Conservation (phyloP, 352 stramenopile species). For the Stramenopiles sp. region DNA sequence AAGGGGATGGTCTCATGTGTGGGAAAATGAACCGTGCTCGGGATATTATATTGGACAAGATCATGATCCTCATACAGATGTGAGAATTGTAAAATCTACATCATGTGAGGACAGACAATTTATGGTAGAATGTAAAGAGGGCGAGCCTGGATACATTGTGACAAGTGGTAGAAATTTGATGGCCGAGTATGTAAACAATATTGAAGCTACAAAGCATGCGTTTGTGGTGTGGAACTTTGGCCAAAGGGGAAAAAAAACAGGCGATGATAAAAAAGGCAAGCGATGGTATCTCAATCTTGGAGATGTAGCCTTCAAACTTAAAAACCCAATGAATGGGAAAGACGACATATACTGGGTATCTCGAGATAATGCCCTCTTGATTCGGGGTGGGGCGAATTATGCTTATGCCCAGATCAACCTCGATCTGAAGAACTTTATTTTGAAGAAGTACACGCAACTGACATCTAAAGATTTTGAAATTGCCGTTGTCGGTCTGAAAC, state of each 20-base stretch:
- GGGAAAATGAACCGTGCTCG: neutral
- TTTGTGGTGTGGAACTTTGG: no score
- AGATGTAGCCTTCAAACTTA: conserved; percentile 22
- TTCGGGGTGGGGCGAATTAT: conserved; percentile 25
- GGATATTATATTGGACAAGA: conserved; percentile 24
- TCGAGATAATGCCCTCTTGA: conserved; percentile 20
- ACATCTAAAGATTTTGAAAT: conserved; percentile 14
- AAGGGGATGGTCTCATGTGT: conserved; percentile 18
- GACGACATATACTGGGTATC: conserved; percentile 23
- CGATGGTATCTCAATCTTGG: conserved; percentile 25
- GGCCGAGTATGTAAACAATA: conserved; percentile 21
- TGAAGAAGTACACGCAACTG: conserved; percentile 1
- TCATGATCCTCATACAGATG: conserved; percentile 17
- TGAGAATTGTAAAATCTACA: conserved; percentile 16
- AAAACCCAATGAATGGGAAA: neutral
- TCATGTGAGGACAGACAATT: conserved; percentile 19
- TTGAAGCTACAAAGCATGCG: no score
- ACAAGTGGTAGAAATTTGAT: conserved; percentile 23
- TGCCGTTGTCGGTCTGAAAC: conserved; percentile 20
- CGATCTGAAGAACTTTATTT: conserved; percentile 14
- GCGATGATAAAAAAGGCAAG: no score
- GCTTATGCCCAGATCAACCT: conserved; percentile 23
- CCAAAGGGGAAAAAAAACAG: no score
- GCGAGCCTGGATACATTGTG: conserved; percentile 20
- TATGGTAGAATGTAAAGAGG: conserved; percentile 16